A percentile compares a stretch with the other conserved stretches of the same genome.
phyloP scores from a whole-genome alignment of 495 filamentous ascomycete species.

The Podospora comata region DNA sequence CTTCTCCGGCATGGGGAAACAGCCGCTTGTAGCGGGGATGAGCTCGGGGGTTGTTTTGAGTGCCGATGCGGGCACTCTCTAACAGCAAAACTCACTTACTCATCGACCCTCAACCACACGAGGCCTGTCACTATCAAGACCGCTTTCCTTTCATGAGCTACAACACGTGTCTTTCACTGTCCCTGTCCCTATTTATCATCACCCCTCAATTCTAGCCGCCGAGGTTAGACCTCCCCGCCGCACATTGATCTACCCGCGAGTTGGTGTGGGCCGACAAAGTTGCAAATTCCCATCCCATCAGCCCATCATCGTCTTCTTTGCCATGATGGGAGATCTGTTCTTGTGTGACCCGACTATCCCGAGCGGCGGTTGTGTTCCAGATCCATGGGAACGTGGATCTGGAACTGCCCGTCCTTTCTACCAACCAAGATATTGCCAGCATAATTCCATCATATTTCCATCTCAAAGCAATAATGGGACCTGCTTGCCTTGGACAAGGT shows the following conservation, averaged over 20 bases:
- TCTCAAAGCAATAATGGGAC: not conserved
- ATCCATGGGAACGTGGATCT: not conserved
- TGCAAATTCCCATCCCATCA: not conserved
- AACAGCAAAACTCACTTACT: not conserved
- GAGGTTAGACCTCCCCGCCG: not conserved
- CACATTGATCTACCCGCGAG: not conserved
- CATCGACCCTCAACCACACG: not conserved
- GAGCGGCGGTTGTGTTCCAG: not conserved
- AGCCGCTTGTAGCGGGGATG: not conserved
- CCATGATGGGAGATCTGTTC: not conserved
- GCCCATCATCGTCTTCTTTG: not conserved
- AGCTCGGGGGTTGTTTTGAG: not conserved
- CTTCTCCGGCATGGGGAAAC: not conserved
- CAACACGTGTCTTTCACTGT: not conserved
- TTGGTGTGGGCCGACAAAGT: not conserved
- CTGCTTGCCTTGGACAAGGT: not conserved
- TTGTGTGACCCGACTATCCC: not conserved
- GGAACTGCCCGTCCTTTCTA: not conserved
- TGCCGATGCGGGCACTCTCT: not conserved
- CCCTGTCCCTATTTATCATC: not conserved
- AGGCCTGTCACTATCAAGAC: not conserved
- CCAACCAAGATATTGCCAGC: not conserved
- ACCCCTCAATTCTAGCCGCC: not conserved
- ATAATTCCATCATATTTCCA: not conserved
- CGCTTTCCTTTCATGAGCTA: not conserved